Percentiles rank a stretch among this genome's conserved stretches.
These are phyloP conservation scores for Juglanconis juglandina DNA, from an alignment of 2,329 filamentous ascomycete genomes.

Conservation along the genomic window DNA sequence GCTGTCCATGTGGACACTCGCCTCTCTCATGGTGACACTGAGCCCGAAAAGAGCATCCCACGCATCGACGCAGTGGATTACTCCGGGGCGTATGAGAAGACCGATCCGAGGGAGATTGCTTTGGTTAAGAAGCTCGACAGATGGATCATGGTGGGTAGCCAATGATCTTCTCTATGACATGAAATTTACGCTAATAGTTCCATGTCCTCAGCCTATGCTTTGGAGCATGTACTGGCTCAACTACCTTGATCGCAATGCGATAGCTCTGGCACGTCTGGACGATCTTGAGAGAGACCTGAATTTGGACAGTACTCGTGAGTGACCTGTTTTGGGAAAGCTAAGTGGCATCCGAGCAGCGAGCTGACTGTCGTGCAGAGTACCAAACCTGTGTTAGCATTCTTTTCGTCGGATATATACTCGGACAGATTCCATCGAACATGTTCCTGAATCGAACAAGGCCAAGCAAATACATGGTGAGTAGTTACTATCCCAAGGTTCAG, in stretches of 20 bases:
- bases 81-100: neutral
- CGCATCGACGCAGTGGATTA: neutral
- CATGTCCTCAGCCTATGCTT: slow-evolving; percentile 29
- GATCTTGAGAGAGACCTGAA: slow-evolving; percentile 50
- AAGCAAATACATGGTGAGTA: slow-evolving; percentile 38
- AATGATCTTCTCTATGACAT: neutral
- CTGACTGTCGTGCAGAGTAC: slow-evolving; percentile 33
- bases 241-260: slow-evolving; percentile 50
- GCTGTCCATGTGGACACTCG: no score
- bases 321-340: neutral
- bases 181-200: no score
- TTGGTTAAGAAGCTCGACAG: neutral
- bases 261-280: slow-evolving; percentile 53
- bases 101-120: neutral
- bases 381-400: slow-evolving; percentile 46
- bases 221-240: slow-evolving; percentile 21
- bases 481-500: slow-evolving; percentile 40
- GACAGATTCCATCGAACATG: slow-evolving; percentile 24
- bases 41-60: no score
- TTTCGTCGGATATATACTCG: slow-evolving; percentile 42
- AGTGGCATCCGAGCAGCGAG: no score
- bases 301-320: slow-evolving; percentile 35
- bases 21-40: no score
- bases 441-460: slow-evolving; percentile 26
- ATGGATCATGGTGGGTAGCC: neutral